Conservation (phyloP, 768 basidiomycete species). For the Rhodotorula graminis region DNA sequence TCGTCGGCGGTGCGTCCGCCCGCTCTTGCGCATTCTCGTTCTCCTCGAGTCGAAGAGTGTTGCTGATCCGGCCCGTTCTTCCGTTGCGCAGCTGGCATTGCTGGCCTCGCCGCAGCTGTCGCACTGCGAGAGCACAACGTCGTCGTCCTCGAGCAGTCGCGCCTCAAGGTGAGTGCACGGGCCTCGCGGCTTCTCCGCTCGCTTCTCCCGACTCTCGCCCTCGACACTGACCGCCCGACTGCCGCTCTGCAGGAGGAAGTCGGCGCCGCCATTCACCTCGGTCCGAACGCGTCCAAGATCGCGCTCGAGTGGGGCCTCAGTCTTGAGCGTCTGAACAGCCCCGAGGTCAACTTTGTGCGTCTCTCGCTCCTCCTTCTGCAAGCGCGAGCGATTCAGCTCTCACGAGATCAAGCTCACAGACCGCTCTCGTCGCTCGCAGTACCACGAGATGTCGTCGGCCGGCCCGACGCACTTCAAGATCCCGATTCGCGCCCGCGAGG, state of each 20-base stretch:
- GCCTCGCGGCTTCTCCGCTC: too few relatives aligned
- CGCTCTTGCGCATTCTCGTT: too few relatives aligned
- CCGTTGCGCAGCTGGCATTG: not conserved
- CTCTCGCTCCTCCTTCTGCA: not conserved
- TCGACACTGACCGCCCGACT: too few relatives aligned
- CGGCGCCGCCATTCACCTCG: slow-evolving; percentile 32
- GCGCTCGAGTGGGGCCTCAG: slow-evolving; percentile 24
- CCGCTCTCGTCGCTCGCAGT: not conserved
- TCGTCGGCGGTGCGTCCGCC: slow-evolving; percentile 1
- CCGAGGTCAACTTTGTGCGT: not conserved
- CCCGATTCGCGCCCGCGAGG: slow-evolving; percentile 5
- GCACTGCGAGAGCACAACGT: slow-evolving; percentile 3
- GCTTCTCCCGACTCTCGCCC: too few relatives aligned
- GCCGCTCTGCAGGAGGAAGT: not conserved
- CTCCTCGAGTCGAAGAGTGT: not conserved
- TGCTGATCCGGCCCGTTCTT: not conserved
- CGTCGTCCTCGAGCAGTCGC: slow-evolving; percentile 2
- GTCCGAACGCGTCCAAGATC: slow-evolving; percentile 26
- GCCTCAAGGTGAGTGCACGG: not conserved
- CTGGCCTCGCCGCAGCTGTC: not conserved
- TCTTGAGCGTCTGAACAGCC: slow-evolving; percentile 13
- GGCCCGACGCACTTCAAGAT: slow-evolving; percentile 6
- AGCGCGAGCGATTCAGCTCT: too few relatives aligned
- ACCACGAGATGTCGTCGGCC: slow-evolving; percentile 11
- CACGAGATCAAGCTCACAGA: not conserved